phyloP scores from a whole-genome alignment of 768 basidiomycete species.

The Suillus tomentosus region DNA sequence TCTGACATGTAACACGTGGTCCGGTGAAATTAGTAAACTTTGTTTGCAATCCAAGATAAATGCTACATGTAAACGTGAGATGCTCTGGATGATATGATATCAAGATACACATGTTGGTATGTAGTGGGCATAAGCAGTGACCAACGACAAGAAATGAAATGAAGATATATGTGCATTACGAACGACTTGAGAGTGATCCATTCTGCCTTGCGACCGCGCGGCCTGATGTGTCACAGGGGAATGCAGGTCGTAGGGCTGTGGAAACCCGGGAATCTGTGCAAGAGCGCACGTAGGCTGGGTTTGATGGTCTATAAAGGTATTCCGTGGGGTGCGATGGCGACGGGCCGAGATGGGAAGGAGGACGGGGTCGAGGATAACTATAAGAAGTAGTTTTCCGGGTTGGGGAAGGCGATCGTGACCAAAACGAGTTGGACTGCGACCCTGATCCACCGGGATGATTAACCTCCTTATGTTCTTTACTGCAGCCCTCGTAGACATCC shows the following conservation, averaged over 20 bases:
- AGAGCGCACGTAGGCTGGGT: constrained; percentile 33
- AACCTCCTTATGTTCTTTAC: constrained; percentile 19
- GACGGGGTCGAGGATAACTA: constrained; percentile 7
- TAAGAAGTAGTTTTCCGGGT: constrained; percentile 7
- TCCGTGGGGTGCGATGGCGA: constrained; percentile 19
- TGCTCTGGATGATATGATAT: constrained; percentile 5
- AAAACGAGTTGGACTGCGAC: constrained; percentile 10
- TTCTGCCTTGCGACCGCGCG: constrained; percentile 3
- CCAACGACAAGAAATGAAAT: background rate
- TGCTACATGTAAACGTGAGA: constrained; percentile 5
- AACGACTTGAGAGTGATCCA: background rate
- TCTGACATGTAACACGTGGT: constrained; percentile 7
- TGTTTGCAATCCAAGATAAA: constrained; percentile 8
- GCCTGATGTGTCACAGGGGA: constrained; percentile 21
- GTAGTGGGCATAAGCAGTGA: too few relatives aligned
- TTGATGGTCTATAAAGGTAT: constrained; percentile 32
- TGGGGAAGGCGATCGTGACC: constrained; percentile 14
- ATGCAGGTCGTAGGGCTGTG: constrained; percentile 35
- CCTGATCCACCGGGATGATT: constrained; percentile 14
- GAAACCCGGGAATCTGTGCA: constrained; percentile 37
- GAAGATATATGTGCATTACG: background rate
- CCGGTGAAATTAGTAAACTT: background rate
- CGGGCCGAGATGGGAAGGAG: constrained; percentile 6
- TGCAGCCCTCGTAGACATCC: constrained; percentile 18
- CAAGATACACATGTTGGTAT: constrained; percentile 9